Evolutionary conservation across 2,329 filamentous ascomycete genomes (phyloP).

Genomic region (Penicillium aurantiogriseum): DNA sequence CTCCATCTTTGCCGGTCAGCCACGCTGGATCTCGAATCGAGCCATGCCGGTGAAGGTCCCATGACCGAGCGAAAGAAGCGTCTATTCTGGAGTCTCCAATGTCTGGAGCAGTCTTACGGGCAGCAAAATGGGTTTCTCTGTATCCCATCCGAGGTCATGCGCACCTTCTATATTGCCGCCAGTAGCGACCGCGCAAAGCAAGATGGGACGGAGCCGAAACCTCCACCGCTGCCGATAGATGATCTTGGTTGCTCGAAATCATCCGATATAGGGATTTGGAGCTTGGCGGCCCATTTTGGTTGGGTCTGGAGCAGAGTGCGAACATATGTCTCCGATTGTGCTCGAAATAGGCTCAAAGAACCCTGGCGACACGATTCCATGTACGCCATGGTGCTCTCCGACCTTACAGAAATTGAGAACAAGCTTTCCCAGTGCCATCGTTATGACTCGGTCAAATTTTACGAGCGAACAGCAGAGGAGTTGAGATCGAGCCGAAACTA

Average conservation of each 20-base stretch:
- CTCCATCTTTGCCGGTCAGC: slow-evolving; percentile 53
- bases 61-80: slow-evolving; percentile 48
- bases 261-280: slow-evolving; percentile 52
- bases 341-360: slow-evolving; percentile 49
- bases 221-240: slow-evolving; percentile 47
- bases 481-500: slow-evolving; percentile 48
- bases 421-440: slow-evolving; percentile 50
- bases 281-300: slow-evolving; percentile 49
- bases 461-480: slow-evolving; percentile 50
- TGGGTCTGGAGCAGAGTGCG: slow-evolving; percentile 52
- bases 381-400: slow-evolving; percentile 52
- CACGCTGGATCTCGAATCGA: slow-evolving; percentile 47
- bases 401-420: slow-evolving; percentile 52
- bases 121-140: slow-evolving; percentile 48
- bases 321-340: slow-evolving; percentile 51
- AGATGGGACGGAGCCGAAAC: slow-evolving; percentile 32
- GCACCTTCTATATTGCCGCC: slow-evolving; percentile 32
- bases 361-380: slow-evolving; percentile 55
- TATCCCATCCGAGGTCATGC: slow-evolving; percentile 44
- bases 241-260: slow-evolving; percentile 44
- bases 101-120: slow-evolving; percentile 53
- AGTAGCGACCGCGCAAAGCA: slow-evolving; percentile 18
- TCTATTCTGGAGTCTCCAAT: slow-evolving; percentile 53
- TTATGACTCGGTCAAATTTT: slow-evolving; percentile 55
- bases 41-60: slow-evolving; percentile 39